Base-by-base conservation (phyloP, 176 grass and related monocot species). In the Lolium multiflorum region DNA sequence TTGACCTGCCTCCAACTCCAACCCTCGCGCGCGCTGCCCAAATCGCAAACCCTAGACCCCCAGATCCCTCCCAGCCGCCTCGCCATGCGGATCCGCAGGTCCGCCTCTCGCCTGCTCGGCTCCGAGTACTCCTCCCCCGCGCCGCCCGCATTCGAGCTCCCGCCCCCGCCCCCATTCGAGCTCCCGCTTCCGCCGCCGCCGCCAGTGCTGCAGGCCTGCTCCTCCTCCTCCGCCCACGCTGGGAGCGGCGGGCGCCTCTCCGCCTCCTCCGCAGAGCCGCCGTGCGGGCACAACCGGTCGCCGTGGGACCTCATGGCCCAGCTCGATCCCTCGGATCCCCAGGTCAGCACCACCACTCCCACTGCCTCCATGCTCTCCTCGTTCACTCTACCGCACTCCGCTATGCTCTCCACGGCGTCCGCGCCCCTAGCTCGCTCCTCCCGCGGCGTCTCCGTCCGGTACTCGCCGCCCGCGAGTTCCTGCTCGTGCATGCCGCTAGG, bases 51-150 rank as follows among this genome's bases (percentile, higher is more conserved):
- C 68, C 68, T 71, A 71, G 71, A 16, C 6, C 25, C 21, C 66
- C 64, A 85, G 76, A 91, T 89, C 85, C 50, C 72, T 9, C 49
- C 49, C 11, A 31, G 24, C 49, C 67, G 13, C 39, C 1, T 18
- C 7, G 3, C 64, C 77, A 91, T 91, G 92, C 83, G 86, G 86
- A 91, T 93, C 82, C 59, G 74, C 18, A 88, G 35, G 83, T 88
- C 28, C 20, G 83, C 89, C 57, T 48, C 86, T 11, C 72, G 81
- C 60, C 79, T 91, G 9, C 79, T 89, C 50, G 78, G 67, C 85
- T 79, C 74, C 13, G 68, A 79, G 10, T 68, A 64, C 79, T 20
- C 66, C 22, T n/a, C 59, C 11, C 7, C 74, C 3, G 37, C 28
- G 4, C 44, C 63, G n/a, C 83, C 11, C 25, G 49, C 26, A 55